Base-by-base conservation (phyloP, 148 eudicot genomes). In the Nepenthes mirabilis region DNA sequence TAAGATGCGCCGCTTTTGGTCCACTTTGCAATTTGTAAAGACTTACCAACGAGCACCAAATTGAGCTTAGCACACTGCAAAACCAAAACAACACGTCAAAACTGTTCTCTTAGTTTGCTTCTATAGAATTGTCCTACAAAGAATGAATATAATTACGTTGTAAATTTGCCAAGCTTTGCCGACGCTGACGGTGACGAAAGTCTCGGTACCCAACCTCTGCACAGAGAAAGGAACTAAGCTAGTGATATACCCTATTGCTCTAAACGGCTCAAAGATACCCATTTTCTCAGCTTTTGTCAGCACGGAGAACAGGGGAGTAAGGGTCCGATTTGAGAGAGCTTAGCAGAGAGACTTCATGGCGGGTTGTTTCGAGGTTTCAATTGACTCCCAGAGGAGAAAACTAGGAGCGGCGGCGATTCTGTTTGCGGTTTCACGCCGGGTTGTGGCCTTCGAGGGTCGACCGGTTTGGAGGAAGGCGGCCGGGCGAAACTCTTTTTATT, bases 101-200 rank as follows among this genome's bases (percentile, higher is more conserved):
- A 10, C 6, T 49, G n/a, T 5, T n/a, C 2, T 10, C 12, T 49
- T 2, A 49, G 11, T n/a, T 49, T 12, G 52, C 2, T 49, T 49
- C n/a, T 10, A 5, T 11, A 5, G 11, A 49, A 11, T 49, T 45
- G 48, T 45, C n/a, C 6, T 0, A 49, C 14, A 32, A 14, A 14
- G 6, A 36, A 47, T 9, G 43, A 6, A 61, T 10, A 45, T 6
- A 4, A 11, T 56, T 80, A 94, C 97, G 36, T 89, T 94, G 77
- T 94, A 89, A 63, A 94, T 78, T 78, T 94, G 99, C 81, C 88
- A 94, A 37, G 97, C 80, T 71, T 94, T 89, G 59, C 99, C 99
- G 59, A 94, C 83, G 68, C 90, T 82, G 70, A 94, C 95, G 36
- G 97, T 94, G 78, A 94, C 95, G 65, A 94, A 94, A 49, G 95